Conservation (phyloP, 2,329 filamentous ascomycete genomes). For the Fusarium liriodendri region DNA sequence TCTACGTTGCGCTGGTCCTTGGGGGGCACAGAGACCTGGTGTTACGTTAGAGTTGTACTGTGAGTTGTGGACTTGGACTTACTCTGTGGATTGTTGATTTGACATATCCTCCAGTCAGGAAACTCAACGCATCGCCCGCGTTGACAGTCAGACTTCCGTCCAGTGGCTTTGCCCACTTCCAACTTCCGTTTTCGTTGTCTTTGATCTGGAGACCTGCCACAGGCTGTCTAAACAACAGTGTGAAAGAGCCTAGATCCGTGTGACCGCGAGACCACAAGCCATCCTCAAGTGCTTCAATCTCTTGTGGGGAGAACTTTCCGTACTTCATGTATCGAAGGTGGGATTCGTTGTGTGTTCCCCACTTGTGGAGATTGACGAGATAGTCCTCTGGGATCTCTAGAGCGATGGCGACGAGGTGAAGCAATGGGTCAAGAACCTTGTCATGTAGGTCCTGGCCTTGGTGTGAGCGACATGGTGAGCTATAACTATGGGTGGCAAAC, state of each 20-base stretch:
- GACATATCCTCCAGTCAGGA: slow-evolving; percentile 60
- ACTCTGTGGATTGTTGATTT: slow-evolving; percentile 56
- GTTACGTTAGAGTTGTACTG: neutral
- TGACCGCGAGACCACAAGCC: slow-evolving; percentile 61
- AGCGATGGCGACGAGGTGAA: slow-evolving; percentile 70
- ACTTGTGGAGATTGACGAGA: slow-evolving; percentile 63
- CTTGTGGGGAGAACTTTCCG: slow-evolving; percentile 59
- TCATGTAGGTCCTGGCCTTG: slow-evolving; percentile 56
- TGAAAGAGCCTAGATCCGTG: slow-evolving; percentile 67
- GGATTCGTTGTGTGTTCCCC: slow-evolving; percentile 68
- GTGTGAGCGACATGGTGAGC: neutral
- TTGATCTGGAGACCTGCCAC: slow-evolving; percentile 67
- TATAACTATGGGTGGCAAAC: neutral
- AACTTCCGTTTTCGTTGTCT: slow-evolving; percentile 57
- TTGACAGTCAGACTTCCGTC: slow-evolving; percentile 64
- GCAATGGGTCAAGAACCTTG: slow-evolving; percentile 66
- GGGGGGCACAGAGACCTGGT: slow-evolving; percentile 51
- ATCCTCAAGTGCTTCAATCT: slow-evolving; percentile 56
- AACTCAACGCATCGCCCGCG: slow-evolving; percentile 60
- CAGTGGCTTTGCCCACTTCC: slow-evolving; percentile 63
- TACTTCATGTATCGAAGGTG: slow-evolving; percentile 74
- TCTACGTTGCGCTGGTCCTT: slow-evolving; percentile 57
- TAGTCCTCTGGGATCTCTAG: slow-evolving; percentile 70
- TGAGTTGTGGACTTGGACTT: neutral
- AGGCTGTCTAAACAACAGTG: slow-evolving; percentile 68